A percentile compares a stretch with the other conserved stretches of the same genome.
Conservation (phyloP, 257 asterid species). For the Perilla frutescens region DNA sequence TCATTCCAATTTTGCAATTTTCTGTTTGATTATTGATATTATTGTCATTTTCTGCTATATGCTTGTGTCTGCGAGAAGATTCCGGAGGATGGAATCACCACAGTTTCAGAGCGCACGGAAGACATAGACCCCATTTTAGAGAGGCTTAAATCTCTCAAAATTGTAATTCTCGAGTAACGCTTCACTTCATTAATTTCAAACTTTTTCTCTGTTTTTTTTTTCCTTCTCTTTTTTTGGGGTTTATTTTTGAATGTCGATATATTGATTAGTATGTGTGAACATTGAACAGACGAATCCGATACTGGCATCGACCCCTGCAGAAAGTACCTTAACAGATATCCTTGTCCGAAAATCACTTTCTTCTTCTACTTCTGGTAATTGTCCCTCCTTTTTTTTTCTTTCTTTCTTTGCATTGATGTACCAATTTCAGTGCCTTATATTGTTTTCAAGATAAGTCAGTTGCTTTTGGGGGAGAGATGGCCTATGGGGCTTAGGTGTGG, state of each 20-base stretch:
- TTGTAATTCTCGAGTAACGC: constrained; percentile 51
- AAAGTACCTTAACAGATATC: constrained; percentile 86
- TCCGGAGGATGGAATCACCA: constrained; percentile 75
- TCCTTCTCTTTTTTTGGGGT: background rate
- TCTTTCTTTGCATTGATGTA: constrained; percentile 10
- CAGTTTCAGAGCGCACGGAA: constrained; percentile 76
- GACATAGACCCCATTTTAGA: constrained; percentile 73
- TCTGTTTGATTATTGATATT: constrained; percentile 17
- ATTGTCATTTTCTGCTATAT: background rate
- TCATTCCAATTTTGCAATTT: constrained; percentile 8
- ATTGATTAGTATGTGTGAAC: constrained; percentile 11
- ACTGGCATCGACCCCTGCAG: constrained; percentile 73
- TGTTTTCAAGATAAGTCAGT: background rate
- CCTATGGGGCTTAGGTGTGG: constrained; percentile 21
- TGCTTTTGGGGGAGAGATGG: background rate
- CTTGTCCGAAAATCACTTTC: constrained; percentile 72
- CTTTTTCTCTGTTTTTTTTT: background rate
- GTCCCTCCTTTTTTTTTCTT: background rate
- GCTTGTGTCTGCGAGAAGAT: constrained; percentile 36
- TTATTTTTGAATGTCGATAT: background rate
- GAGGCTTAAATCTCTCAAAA: constrained; percentile 78
- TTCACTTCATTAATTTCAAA: constrained; percentile 1
- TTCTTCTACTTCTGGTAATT: constrained; percentile 67
- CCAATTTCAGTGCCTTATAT: background rate
- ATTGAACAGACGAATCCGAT: constrained; percentile 75